Conservation (phyloP, 306 rosid species). For the Senna siamea region DNA sequence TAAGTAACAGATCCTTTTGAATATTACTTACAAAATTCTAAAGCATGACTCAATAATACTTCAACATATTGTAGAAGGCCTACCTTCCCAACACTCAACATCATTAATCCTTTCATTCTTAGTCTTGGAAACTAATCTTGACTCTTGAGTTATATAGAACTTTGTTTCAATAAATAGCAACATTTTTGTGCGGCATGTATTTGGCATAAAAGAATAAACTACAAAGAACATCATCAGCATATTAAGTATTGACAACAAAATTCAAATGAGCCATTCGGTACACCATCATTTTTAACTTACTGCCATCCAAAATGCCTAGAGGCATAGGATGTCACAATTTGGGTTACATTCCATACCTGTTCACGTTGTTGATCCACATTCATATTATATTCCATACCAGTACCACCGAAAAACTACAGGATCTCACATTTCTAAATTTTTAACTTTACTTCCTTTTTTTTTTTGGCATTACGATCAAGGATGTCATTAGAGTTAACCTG, state of each 20-base stretch:
- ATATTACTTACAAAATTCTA: not conserved
- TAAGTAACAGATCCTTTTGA: not conserved
- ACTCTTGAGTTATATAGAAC: constrained; percentile 10
- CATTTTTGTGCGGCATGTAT: not conserved
- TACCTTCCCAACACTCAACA: constrained; percentile 14
- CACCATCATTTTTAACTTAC: not conserved
- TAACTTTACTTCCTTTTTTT: not conserved
- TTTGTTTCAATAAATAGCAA: not conserved
- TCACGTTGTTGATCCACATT: too few relatives aligned
- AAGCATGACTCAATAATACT: constrained; percentile 8
- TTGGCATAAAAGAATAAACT: not conserved
- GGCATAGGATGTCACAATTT: not conserved
- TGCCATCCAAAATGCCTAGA: not conserved
- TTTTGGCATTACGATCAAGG: not conserved
- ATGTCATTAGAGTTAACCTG: not conserved
- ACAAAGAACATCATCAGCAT: not conserved
- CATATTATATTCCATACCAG: not conserved
- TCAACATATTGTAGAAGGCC: not conserved
- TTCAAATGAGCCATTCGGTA: not conserved
- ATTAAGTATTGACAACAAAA: constrained; percentile 13
- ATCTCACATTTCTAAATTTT: not conserved
- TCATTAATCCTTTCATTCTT: not conserved
- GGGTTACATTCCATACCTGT: not conserved
- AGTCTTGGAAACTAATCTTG: constrained; percentile 13
- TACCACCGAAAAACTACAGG: not conserved